Evolutionary conservation across 768 basidiomycete genomes (phyloP), one percentile per base, ranked within the genome.

Genomic region (Tylopilus sp.): DNA sequence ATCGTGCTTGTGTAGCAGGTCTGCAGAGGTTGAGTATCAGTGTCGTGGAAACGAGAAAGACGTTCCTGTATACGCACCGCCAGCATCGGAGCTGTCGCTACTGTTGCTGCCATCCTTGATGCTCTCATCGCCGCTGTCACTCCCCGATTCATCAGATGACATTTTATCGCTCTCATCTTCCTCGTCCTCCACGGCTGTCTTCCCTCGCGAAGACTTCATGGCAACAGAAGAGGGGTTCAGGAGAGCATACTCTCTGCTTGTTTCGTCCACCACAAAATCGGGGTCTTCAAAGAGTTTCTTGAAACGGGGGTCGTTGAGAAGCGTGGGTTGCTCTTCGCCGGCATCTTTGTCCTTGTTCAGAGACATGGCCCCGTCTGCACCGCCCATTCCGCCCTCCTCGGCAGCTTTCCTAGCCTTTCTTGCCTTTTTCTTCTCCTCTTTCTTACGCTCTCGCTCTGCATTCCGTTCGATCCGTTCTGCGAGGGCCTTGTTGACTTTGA

Each of bases 231-330:
- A 95, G 13, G 95, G 95, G 68, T 98, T 94, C 65, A 98, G 81
- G 57, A 98, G 70, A n/a, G 86, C 88, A 67, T 78, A 98, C 73
- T 98, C 97, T 60, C 90, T 77, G 58, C 76, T 89, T 38, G 72
- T 79, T 73, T 94, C 90, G 69, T 98, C 95, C 57, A 99, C 89
- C 61, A 87, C 79, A 68, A 91, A 99, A 50, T 90, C 89, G 4
- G 91, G 86, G 63, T 97, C 85, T 71, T 91, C 83, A 69, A 97
- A 99, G 35, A 99, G 78, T 40, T 82, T 86, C 50, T 85, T 76
- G 79, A 98, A 99, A 49, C 97, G 87, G 49, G 86, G 83, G 69
- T 99, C 97, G 40, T 73, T 81, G 57, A 95, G 83, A 52, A 95
- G 68, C 47, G 69, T 84, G 38, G 71, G 53, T 51, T 57, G 52